Evolutionary conservation across 768 basidiomycete species (phyloP).

Genomic region (Russula dissimulans): DNA sequence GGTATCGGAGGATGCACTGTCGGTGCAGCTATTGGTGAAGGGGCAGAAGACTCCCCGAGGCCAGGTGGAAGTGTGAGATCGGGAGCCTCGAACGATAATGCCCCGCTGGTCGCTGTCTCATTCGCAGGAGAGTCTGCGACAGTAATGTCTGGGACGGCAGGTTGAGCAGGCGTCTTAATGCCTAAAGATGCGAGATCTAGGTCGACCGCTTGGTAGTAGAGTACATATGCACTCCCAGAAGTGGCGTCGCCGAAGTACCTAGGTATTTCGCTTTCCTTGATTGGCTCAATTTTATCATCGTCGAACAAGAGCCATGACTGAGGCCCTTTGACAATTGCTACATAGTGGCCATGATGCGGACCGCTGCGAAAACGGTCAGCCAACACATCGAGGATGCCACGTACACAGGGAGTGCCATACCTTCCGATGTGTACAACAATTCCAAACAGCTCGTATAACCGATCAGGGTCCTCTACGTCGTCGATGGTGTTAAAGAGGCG

Average conservation of each 20-base stretch:
- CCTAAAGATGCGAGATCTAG: conserved; percentile 69
- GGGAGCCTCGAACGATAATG: neutral
- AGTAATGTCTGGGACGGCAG: conserved; percentile 17
- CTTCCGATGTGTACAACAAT: conserved; percentile 99
- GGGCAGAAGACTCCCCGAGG: neutral
- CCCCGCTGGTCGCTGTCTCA: neutral
- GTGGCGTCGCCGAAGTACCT: conserved; percentile 91
- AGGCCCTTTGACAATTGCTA: conserved; percentile 84
- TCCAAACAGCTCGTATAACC: conserved; percentile 89
- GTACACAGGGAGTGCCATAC: conserved; percentile 38
- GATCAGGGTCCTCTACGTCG: conserved; percentile 82
- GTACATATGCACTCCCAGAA: conserved; percentile 86
- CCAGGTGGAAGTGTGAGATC: conserved; percentile 13
- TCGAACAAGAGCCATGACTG: conserved; percentile 88
- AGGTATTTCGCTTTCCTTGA: conserved; percentile 83
- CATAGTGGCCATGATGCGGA: conserved; percentile 97
- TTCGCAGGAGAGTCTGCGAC: conserved; percentile 3
- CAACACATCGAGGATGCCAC: neutral
- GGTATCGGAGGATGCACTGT: conserved; percentile 2
- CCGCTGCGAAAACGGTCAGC: conserved; percentile 44
- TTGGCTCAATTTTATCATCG: conserved; percentile 83
- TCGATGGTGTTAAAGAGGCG: conserved; percentile 96
- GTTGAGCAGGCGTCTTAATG: conserved; percentile 34
- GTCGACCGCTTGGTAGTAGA: conserved; percentile 94
- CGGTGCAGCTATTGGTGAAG: neutral